A percentile compares a stretch with the other conserved stretches of the same genome.
Evolutionary conservation across 306 rosid species (phyloP).

Genomic region (Alnus rubra): DNA sequence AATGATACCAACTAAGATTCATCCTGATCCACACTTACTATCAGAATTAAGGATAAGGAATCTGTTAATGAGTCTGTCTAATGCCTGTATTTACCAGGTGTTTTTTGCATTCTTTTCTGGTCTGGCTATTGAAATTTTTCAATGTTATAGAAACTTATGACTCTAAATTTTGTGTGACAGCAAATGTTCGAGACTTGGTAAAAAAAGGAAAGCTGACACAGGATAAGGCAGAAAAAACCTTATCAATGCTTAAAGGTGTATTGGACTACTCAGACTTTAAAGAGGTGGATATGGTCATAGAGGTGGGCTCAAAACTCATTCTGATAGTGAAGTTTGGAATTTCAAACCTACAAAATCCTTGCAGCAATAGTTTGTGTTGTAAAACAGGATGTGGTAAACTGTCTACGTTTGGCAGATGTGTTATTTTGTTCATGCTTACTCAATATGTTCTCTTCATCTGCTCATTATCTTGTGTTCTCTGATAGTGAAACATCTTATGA

Average conservation of each 20-base stretch:
- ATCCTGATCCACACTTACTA: not conserved
- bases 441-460: slow-evolving; percentile 2
- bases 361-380: slow-evolving; percentile 3
- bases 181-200: slow-evolving; percentile 66
- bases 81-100: not conserved
- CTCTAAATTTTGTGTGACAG: slow-evolving; percentile 43
- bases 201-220: slow-evolving; percentile 64
- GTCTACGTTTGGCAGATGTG: not conserved
- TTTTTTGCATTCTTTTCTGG: not conserved
- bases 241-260: slow-evolving; percentile 77
- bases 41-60: not conserved
- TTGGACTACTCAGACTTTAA: slow-evolving; percentile 79
- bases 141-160: not conserved
- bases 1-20: not conserved
- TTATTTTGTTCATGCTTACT: not conserved
- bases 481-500: slow-evolving; percentile 11
- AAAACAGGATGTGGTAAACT: not conserved
- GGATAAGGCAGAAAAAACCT: slow-evolving; percentile 63
- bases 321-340: not conserved
- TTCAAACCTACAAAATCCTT: not conserved
- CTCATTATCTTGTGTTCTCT: slow-evolving; percentile 8
- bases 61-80: not conserved
- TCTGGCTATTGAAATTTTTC: not conserved
- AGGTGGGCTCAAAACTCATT: slow-evolving; percentile 49
- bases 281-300: slow-evolving; percentile 91